A percentile compares a stretch with the other conserved stretches of the same genome.
phyloP scores from a whole-genome alignment of 352 stramenopile genomes.

The Globisporangium acanthophoron region DNA sequence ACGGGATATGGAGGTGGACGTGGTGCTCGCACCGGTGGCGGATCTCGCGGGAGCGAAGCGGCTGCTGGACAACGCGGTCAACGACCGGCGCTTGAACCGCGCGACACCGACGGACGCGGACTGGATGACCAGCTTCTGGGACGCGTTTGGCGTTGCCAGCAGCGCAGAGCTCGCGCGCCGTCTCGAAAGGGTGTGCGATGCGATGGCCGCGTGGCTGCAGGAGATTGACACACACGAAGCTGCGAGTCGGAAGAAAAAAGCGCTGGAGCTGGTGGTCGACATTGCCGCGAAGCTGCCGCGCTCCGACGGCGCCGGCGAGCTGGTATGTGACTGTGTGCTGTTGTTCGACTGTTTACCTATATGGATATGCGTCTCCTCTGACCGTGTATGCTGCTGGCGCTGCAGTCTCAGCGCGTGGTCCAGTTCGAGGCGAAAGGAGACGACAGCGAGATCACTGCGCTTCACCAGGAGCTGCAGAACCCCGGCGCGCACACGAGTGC shows the following conservation, averaged over 20 bases:
- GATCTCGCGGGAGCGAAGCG: not conserved
- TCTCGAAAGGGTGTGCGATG: constrained; percentile 32
- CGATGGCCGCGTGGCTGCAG: constrained; percentile 30
- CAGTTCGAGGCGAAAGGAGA: not conserved
- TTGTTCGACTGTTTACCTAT: not conserved
- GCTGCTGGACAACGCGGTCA: constrained; percentile 19
- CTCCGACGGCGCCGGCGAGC: not conserved
- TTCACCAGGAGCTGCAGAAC: constrained; percentile 5
- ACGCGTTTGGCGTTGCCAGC: constrained; percentile 21
- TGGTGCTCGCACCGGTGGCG: not conserved
- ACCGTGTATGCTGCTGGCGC: not conserved
- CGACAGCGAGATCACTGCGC: constrained; percentile 2
- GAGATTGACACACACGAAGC: constrained; percentile 4
- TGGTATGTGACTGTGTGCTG: constrained; percentile 7
- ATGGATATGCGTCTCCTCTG: not conserved
- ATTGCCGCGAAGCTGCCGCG: constrained; percentile 13
- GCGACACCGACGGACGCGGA: constrained; percentile 13
- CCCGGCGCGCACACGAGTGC: constrained; percentile 13
- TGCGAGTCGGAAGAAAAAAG: constrained; percentile 8
- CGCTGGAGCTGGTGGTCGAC: constrained; percentile 16
- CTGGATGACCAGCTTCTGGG: constrained; percentile 26
- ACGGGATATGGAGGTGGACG: not conserved
- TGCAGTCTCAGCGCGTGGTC: not conserved
- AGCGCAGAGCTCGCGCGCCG: constrained; percentile 28
- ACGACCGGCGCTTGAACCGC: constrained; percentile 15